phyloP scores from a whole-genome alignment of 768 basidiomycete genomes.

The Lactarius hatsudake region DNA sequence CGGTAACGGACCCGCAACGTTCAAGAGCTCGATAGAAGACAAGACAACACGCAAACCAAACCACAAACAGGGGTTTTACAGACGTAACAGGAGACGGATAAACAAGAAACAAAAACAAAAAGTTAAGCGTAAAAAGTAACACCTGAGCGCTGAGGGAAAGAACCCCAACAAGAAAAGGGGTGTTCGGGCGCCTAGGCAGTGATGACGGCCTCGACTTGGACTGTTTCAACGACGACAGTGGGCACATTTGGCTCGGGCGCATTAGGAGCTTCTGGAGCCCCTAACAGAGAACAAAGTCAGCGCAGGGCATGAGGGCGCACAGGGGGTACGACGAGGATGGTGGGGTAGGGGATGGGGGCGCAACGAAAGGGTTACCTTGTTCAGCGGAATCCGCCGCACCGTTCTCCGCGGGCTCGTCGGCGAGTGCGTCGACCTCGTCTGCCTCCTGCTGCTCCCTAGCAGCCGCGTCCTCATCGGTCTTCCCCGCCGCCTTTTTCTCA shows the following conservation, averaged over 20 bases:
- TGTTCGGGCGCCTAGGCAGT: conserved; percentile 15
- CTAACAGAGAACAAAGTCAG: conserved; percentile 2
- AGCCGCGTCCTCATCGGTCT: conserved; percentile 13
- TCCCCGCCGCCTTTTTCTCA: conserved; percentile 19
- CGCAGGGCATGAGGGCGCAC: not conserved
- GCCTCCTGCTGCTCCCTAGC: conserved; percentile 21
- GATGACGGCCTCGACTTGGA: conserved; percentile 11
- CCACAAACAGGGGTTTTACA: conserved; percentile 15
- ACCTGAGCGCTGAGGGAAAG: not conserved
- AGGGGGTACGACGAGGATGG: not conserved
- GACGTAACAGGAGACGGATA: conserved; percentile 8
- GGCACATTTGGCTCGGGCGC: conserved; percentile 14
- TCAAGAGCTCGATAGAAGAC: conserved; percentile 12
- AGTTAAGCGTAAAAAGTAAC: not conserved
- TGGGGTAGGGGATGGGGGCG: not conserved
- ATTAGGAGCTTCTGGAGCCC: conserved; percentile 9
- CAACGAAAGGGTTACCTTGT: conserved; percentile 1
- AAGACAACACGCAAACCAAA: not conserved
- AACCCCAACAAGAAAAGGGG: not conserved
- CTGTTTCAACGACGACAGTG: conserved; percentile 13
- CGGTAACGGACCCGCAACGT: not conserved
- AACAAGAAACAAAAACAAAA: conserved; percentile 10
- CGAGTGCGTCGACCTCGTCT: conserved; percentile 26
- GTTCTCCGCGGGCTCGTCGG: conserved; percentile 22
- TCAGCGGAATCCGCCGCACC: conserved; percentile 2